Conservation (phyloP, 2,329 filamentous ascomycete genomes). For the Neoascochyta sp. region DNA sequence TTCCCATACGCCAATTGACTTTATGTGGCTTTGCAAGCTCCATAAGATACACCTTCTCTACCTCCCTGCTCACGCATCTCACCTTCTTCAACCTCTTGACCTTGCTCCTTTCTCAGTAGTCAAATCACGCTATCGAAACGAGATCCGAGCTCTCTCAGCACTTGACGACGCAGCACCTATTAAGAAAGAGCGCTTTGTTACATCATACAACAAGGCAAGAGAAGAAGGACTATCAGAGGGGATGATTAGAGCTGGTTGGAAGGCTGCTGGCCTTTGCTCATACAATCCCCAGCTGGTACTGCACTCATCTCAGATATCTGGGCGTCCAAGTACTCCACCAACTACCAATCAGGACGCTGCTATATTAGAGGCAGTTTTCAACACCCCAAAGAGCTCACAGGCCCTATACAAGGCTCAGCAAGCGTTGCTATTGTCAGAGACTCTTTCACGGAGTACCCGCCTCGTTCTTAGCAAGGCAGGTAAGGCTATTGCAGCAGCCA, state of each 20-base stretch:
- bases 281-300: background rate
- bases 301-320: background rate
- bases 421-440: conserved; percentile 1
- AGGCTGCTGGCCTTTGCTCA: background rate
- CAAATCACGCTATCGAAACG: conserved; percentile 3
- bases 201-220: conserved; percentile 5
- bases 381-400: conserved; percentile 5
- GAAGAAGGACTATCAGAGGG: conserved; percentile 3
- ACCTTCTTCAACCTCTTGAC: conserved; percentile 11
- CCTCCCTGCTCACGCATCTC: conserved; percentile 5
- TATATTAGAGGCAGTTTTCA: background rate
- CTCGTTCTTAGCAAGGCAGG: conserved; percentile 8
- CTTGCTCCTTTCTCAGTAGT: conserved; percentile 6
- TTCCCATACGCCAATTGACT: conserved; percentile 5
- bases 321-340: background rate
- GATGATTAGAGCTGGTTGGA: conserved; percentile 1
- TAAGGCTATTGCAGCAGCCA: conserved; percentile 7
- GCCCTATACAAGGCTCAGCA: conserved; percentile 5
- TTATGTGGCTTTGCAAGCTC: conserved; percentile 1
- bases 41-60: conserved; percentile 4
- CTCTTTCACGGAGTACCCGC: conserved; percentile 1
- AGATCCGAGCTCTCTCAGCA: conserved; percentile 2
- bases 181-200: conserved; percentile 9
- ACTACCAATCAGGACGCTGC: background rate
- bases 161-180: conserved; percentile 9